Percentiles rank a stretch among this genome's conserved stretches.
Evolutionary conservation across 2,329 filamentous ascomycete genomes (phyloP).

Genomic region (Colletotrichum chrysophilum): DNA sequence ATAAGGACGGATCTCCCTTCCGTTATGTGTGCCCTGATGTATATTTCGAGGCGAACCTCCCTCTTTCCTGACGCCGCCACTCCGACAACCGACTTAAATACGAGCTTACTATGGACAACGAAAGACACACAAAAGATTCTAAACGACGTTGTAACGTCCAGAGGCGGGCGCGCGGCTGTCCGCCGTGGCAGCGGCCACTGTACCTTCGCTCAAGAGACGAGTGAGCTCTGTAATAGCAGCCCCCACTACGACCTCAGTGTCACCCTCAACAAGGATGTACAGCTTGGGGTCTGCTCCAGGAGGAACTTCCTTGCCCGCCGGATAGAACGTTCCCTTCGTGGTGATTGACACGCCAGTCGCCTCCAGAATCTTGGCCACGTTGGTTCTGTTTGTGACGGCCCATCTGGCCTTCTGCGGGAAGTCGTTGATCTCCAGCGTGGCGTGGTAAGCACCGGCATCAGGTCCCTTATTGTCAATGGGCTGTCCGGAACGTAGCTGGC

Average conservation of each 20-base stretch:
- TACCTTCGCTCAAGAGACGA: slow-evolving; percentile 86
- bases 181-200: slow-evolving; percentile 86
- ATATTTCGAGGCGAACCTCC: background rate
- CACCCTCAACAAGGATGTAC: slow-evolving; percentile 96
- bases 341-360: slow-evolving; percentile 95
- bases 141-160: slow-evolving; percentile 88
- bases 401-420: slow-evolving; percentile 98
- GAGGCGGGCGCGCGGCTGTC: slow-evolving; percentile 79
- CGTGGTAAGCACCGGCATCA: slow-evolving; percentile 95
- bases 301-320: slow-evolving; percentile 79
- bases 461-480: slow-evolving; percentile 98
- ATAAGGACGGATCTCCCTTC: background rate
- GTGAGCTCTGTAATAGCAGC: slow-evolving; percentile 91
- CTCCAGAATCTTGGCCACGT: slow-evolving; percentile 97
- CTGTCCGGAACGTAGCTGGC: slow-evolving; percentile 87
- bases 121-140: slow-evolving; percentile 20
- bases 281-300: slow-evolving; percentile 85
- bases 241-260: slow-evolving; percentile 91
- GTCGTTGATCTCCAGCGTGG: slow-evolving; percentile 98
- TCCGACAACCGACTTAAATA: background rate
- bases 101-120: background rate
- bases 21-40: background rate
- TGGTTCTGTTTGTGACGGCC: slow-evolving; percentile 98
- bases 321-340: slow-evolving; percentile 92
- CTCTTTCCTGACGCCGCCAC: background rate